These are phyloP conservation scores for Quercus variabilis DNA, from an alignment of 306 rosid species.

Conservation along the genomic window DNA sequence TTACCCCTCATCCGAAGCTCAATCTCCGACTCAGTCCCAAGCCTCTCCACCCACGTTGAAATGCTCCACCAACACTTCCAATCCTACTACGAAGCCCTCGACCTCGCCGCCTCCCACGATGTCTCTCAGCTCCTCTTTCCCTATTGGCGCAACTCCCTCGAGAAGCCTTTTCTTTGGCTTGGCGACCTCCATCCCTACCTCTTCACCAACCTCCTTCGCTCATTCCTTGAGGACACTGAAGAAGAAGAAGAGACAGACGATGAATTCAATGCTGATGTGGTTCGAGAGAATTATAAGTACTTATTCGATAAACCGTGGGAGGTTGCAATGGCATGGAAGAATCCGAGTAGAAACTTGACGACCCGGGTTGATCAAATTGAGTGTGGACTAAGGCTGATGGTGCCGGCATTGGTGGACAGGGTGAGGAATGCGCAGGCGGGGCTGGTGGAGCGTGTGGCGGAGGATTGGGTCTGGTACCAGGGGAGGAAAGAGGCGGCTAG, in stretches of 20 bases:
- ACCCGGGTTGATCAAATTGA: conserved; percentile 52
- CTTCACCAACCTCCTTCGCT: conserved; percentile 65
- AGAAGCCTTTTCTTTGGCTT: conserved; percentile 73
- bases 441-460: conserved; percentile 36
- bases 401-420: conserved; percentile 40
- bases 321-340: conserved; percentile 49
- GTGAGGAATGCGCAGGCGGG: conserved; percentile 37
- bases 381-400: conserved; percentile 55
- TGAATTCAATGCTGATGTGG: background rate
- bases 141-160: conserved; percentile 61
- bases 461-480: conserved; percentile 32
- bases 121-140: conserved; percentile 50
- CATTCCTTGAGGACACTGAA: conserved; percentile 39
- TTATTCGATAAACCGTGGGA: conserved; percentile 48
- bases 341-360: conserved; percentile 27
- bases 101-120: conserved; percentile 46
- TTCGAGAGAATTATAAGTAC: background rate
- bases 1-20: conserved; percentile 35
- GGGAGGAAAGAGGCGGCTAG: conserved; percentile 26
- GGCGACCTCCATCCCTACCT: conserved; percentile 71
- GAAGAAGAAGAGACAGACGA: conserved; percentile 8
- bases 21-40: conserved; percentile 26
- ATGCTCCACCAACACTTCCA: conserved; percentile 66
- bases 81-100: conserved; percentile 67
- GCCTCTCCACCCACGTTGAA: conserved; percentile 40